Base-by-base conservation (phyloP, 495 filamentous ascomycete genomes). In the Aspergillus leporis region DNA sequence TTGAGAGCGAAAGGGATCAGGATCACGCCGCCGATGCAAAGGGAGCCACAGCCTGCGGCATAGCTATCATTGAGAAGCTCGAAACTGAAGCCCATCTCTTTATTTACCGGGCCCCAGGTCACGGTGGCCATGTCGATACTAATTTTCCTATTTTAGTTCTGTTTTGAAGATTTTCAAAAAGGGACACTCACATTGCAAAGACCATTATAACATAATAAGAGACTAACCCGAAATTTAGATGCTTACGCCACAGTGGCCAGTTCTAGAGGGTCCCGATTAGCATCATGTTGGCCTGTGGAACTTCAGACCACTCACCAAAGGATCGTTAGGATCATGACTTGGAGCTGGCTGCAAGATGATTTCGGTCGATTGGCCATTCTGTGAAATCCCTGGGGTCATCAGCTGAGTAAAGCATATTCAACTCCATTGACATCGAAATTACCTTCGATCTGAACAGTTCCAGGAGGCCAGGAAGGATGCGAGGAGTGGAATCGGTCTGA, bases 1-100 rank as follows among this genome's bases (percentile, higher is more conserved):
- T 78, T 79, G 53, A 74, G 66, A 0, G 76, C 77, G 19, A 81
- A 70, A 0, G 78, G 80, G 19, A 81, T 72, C 49, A 80, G 65
- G 51, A 83, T 60, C 12, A 78, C 59, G 41, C 70, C 72, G 6
- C 77, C 75, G 16, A 81, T 38, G 0, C 70, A 73, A 2, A 82
- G 67, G 2, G 68, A 70, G 8, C 62, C 71, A 38, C 67, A 78
- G 31, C 69, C 70, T 8, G 69, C 59, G 0, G 75, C 79, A 46
- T 67, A 71, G 9, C 64, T 65, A 32, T 70, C 65, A 36, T 78
- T 81, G 3, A 82, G 60, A 18, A 63, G 66, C 9, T 66, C 69
- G 18, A 65, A 50, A 3, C 64, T 61, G 57, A 80, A 72, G 13
- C 70, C 67, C 4, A 80, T 67, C 36, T 80, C 70, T 1, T 30